phyloP scores from a whole-genome alignment of 176 grass and related monocot species.

The Guadua angustifolia region DNA sequence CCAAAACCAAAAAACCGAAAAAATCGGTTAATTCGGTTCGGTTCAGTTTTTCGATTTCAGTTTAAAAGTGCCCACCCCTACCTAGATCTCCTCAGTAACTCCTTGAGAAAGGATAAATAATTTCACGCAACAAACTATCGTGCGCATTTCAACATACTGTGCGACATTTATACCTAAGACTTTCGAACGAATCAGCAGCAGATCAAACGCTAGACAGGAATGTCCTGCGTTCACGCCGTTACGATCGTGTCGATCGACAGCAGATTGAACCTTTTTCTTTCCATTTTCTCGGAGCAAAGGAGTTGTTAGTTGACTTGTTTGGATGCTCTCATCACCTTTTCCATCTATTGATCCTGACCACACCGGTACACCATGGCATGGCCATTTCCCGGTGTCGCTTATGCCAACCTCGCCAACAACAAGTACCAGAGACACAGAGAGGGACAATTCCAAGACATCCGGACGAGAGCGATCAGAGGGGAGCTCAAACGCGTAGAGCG shows the following conservation, averaged over 20 bases:
- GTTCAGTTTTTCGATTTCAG: too few relatives aligned
- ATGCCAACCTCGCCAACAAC: neutral
- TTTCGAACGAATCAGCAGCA: neutral
- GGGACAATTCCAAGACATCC: neutral
- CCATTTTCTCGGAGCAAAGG: neutral
- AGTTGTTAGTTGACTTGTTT: constrained; percentile 5
- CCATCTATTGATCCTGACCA: neutral
- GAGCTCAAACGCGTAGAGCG: neutral
- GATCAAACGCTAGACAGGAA: constrained; percentile 3
- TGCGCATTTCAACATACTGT: neutral
- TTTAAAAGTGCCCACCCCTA: too few relatives aligned
- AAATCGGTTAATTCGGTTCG: too few relatives aligned
- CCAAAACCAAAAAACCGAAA: too few relatives aligned
- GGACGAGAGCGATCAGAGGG: neutral
- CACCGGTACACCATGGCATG: neutral
- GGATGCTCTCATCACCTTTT: neutral
- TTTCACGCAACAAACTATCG: neutral
- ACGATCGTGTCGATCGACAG: neutral
- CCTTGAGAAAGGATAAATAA: too few relatives aligned
- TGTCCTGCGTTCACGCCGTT: neutral
- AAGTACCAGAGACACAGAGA: neutral
- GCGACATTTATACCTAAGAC: neutral
- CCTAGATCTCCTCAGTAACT: neutral
- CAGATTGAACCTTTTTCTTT: neutral
- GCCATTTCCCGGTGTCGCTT: constrained; percentile 42